These are phyloP conservation scores for Pythium chondricola DNA, from an alignment of 352 stramenopile genomes.

Conservation along the genomic window DNA sequence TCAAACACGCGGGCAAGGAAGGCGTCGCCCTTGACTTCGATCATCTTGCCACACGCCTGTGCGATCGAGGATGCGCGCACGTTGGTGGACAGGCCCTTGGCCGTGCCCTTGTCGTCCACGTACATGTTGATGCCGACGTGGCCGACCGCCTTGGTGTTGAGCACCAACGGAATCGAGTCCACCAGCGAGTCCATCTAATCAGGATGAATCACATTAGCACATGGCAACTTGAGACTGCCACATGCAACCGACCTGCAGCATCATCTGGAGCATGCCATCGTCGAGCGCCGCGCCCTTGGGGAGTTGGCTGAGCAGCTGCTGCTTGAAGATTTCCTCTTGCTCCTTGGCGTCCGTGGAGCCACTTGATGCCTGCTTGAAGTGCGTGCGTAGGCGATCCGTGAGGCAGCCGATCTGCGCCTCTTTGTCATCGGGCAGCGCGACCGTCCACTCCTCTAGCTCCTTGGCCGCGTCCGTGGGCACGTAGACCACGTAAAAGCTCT, in stretches of 20 bases:
- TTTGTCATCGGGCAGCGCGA: slow-evolving; percentile 68
- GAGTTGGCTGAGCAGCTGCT: slow-evolving; percentile 70
- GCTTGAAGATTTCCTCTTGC: slow-evolving; percentile 75
- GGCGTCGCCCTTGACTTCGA: slow-evolving; percentile 81
- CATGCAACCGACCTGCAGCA: slow-evolving; percentile 54
- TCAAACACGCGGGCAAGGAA: slow-evolving; percentile 87
- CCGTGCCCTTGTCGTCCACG: slow-evolving; percentile 86
- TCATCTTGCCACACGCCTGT: slow-evolving; percentile 73
- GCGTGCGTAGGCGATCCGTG: slow-evolving; percentile 68
- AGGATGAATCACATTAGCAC: too few species aligned
- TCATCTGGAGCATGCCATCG: slow-evolving; percentile 79
- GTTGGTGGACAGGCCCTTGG: slow-evolving; percentile 77
- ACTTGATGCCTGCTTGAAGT: slow-evolving; percentile 56
- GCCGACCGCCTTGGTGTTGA: slow-evolving; percentile 63
- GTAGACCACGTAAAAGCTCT: slow-evolving; percentile 71
- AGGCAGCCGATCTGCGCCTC: slow-evolving; percentile 75
- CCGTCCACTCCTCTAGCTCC: slow-evolving; percentile 63
- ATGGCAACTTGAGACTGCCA: too few species aligned
- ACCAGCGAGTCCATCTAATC: slow-evolving; percentile 85
- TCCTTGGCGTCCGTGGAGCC: slow-evolving; percentile 29
- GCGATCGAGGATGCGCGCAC: slow-evolving; percentile 72
- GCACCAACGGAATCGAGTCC: slow-evolving; percentile 81
- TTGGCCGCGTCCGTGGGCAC: slow-evolving; percentile 47
- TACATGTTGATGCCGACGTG: slow-evolving; percentile 87
- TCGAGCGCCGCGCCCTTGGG: slow-evolving; percentile 56